Evolutionary conservation across 2,329 filamentous ascomycete genomes (phyloP), one percentile per base, ranked within the genome.

Genomic region (Neopestalotiopsis rosae): DNA sequence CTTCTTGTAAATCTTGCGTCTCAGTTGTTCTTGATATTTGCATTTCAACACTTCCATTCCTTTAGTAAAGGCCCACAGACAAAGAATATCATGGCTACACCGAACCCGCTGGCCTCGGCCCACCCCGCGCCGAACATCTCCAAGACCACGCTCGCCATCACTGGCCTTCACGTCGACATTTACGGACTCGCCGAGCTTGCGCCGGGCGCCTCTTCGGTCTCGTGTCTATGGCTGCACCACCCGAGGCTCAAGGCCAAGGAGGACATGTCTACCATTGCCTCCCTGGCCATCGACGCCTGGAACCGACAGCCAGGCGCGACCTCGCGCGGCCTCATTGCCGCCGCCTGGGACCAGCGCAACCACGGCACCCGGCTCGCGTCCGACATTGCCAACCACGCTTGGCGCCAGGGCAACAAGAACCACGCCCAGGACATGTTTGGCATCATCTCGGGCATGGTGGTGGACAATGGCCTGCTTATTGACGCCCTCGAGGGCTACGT

Each of bases 401-500:
- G 95, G 95, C 87, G 88, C 58, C 81, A 88, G 49, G 94, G 94
- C 38, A 97, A 98, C 77, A 83, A 87, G 45, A 88, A 86, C 6
- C 96, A 98, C 82, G 95, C 94, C 0, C 90, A 94, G 77, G 96
- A 99, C 79, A 97, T 99, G 94, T 94, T 96, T 78, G 90, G 89
- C 38, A 89, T 90, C 70, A 91, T 95, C 69, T 88, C 89, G 80
- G 87, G 88, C 66, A 95, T 93, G 0, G 91, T 92, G 14, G 81
- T 84, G n/a, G 95, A 98, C 79, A 90, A 91, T 42, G 89, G 87
- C 17, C 85, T 91, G 10, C 82, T 98, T 71, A 91, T 98, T 72
- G 91, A 94, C 74, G 88, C 94, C 68, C 83, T 97, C 1, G 89
- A 89, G n/a, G 90, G 90, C 0, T 97, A 95, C 76, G 81, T 96